A percentile compares a stretch with the other conserved stretches of the same genome.
phyloP scores from a whole-genome alignment of 441 rosid genomes.

The Adansonia gregorii region DNA sequence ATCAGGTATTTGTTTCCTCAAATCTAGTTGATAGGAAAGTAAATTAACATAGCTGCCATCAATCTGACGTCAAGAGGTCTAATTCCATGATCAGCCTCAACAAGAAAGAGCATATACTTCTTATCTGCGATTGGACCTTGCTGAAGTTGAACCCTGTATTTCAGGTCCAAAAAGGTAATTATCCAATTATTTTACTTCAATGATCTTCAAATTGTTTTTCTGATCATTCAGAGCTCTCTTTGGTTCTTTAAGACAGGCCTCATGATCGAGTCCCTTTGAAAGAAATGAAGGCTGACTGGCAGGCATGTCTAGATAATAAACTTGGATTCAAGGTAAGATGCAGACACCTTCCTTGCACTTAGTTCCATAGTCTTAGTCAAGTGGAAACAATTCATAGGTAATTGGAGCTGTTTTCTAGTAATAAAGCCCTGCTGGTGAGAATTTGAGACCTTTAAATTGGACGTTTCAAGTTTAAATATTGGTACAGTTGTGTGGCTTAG shows the following conservation, averaged over 20 bases:
- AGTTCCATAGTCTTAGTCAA: not conserved
- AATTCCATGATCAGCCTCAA: slow-evolving; percentile 46
- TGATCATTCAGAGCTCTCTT: slow-evolving; percentile 12
- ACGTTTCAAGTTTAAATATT: not conserved
- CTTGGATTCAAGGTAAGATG: slow-evolving; percentile 69
- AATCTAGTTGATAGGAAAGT: not conserved
- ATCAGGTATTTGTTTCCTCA: slow-evolving; percentile 45
- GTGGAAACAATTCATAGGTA: not conserved
- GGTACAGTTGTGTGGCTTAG: not conserved
- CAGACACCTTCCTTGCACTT: not conserved
- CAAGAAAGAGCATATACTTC: slow-evolving; percentile 60
- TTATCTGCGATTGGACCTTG: slow-evolving; percentile 57
- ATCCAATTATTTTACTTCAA: slow-evolving; percentile 1
- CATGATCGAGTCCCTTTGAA: slow-evolving; percentile 66
- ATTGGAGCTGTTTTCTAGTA: not conserved
- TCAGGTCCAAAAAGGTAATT: slow-evolving; percentile 71
- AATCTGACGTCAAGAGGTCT: slow-evolving; percentile 20
- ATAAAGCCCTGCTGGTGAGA: not conserved
- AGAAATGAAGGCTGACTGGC: slow-evolving; percentile 74
- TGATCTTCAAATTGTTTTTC: not conserved
- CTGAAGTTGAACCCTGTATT: slow-evolving; percentile 64
- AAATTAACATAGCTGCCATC: not conserved
- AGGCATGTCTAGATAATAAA: slow-evolving; percentile 56
- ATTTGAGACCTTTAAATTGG: not conserved
- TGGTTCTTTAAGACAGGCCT: slow-evolving; percentile 43